These are phyloP conservation scores for Monosporascus sp. DNA, from an alignment of 2,329 filamentous ascomycete species.

Conservation along the genomic window DNA sequence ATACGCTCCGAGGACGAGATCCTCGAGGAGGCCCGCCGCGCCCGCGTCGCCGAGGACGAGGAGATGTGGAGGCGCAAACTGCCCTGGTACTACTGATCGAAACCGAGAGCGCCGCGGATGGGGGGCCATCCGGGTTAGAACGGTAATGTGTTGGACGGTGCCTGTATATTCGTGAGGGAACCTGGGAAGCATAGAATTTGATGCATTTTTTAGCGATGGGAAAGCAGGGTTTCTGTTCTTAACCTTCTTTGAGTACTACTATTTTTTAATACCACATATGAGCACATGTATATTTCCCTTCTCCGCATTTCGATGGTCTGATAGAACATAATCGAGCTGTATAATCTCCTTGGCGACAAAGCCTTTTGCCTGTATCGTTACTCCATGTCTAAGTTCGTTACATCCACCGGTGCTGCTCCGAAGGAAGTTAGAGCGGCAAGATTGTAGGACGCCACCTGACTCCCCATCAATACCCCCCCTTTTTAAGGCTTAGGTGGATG, in stretches of 20 bases:
- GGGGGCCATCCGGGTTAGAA: conserved; percentile 1
- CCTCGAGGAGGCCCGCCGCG: conserved; percentile 35
- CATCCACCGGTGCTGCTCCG: too few relatives aligned
- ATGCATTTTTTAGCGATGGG: neutral
- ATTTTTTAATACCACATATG: conserved; percentile 14
- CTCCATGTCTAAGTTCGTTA: too few relatives aligned
- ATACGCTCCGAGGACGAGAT: conserved; percentile 41
- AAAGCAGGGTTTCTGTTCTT: conserved; percentile 14
- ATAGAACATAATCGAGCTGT: neutral
- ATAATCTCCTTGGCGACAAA: too few relatives aligned
- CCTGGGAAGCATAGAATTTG: neutral
- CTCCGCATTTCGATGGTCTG: neutral
- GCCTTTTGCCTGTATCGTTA: too few relatives aligned
- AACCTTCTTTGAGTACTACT: conserved; percentile 8
- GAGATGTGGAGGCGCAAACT: conserved; percentile 45
- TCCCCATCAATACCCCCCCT: too few relatives aligned
- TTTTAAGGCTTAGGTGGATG: too few relatives aligned
- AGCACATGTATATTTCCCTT: conserved; percentile 13
- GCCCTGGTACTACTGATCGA: conserved; percentile 25
- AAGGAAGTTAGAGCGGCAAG: too few relatives aligned
- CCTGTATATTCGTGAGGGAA: neutral
- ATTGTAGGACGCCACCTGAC: too few relatives aligned
- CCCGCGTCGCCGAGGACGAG: conserved; percentile 37
- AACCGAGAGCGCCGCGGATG: conserved; percentile 4
- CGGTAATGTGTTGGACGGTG: neutral